Evolutionary conservation across 1,284 basidiomycete species (phyloP).

Genomic region (Rhodotorula sp.): DNA sequence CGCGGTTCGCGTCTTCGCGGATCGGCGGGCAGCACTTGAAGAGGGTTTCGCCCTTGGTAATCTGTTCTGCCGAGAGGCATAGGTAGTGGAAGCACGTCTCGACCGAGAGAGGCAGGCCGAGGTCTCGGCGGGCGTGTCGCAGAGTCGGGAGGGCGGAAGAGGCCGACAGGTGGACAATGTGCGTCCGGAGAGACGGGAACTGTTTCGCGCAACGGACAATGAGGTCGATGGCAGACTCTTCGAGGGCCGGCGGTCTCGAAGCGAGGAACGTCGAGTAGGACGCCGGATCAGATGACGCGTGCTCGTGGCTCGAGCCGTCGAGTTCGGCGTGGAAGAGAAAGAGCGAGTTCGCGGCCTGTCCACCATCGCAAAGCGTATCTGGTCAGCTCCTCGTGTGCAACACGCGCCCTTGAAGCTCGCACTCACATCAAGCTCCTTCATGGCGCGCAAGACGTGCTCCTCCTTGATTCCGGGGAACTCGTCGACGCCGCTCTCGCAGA

Average conservation of each 20-base stretch:
- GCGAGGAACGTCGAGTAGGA: slow-evolving; percentile 75
- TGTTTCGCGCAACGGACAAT: slow-evolving; percentile 63
- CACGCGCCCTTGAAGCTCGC: neutral
- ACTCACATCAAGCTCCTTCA: slow-evolving; percentile 69
- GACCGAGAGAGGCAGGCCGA: slow-evolving; percentile 63
- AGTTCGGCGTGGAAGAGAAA: slow-evolving; percentile 90
- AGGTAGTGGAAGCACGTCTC: slow-evolving; percentile 97
- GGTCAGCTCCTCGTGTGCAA: neutral
- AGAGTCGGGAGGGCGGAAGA: slow-evolving; percentile 73
- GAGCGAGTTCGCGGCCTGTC: slow-evolving; percentile 63
- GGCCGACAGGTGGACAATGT: slow-evolving; percentile 90
- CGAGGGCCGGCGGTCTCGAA: slow-evolving; percentile 74
- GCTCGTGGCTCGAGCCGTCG: slow-evolving; percentile 49
- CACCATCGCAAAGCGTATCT: neutral
- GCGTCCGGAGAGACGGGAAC: slow-evolving; percentile 71
- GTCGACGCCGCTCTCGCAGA: slow-evolving; percentile 89
- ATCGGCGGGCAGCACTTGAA: slow-evolving; percentile 93
- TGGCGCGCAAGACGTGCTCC: slow-evolving; percentile 65
- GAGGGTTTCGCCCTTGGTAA: slow-evolving; percentile 51
- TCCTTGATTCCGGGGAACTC: slow-evolving; percentile 84
- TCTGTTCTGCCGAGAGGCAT: slow-evolving; percentile 59
- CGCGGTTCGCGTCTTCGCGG: slow-evolving; percentile 67
- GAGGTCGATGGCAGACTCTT: slow-evolving; percentile 63
- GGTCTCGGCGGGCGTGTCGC: slow-evolving; percentile 60
- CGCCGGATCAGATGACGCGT: slow-evolving; percentile 51